Conservation (phyloP, 1,284 basidiomycete species). For the Laetiporus sulphureus region DNA sequence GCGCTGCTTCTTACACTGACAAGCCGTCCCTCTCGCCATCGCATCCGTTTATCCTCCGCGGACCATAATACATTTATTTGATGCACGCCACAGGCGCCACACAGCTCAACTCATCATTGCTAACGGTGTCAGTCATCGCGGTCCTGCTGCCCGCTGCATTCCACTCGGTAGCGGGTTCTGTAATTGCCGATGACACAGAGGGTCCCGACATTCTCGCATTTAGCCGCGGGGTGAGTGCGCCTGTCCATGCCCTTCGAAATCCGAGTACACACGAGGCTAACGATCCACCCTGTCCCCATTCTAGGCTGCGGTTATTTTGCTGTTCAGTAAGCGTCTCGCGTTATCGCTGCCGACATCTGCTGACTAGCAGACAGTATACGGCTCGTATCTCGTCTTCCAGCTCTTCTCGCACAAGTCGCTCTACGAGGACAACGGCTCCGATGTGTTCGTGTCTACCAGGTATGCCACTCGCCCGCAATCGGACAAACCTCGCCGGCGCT, state of each 20-base stretch:
- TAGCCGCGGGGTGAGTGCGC: slow-evolving; percentile 65
- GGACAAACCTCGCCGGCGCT: background rate
- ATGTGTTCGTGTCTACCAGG: slow-evolving; percentile 32
- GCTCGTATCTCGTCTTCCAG: slow-evolving; percentile 76
- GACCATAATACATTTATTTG: background rate
- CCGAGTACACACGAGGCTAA: slow-evolving; percentile 7
- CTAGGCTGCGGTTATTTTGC: slow-evolving; percentile 71
- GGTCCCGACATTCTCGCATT: slow-evolving; percentile 56
- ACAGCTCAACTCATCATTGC: slow-evolving; percentile 75
- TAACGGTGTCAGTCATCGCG: slow-evolving; percentile 76
- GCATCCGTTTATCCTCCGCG: slow-evolving; percentile 14
- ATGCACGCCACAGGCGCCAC: slow-evolving; percentile 44
- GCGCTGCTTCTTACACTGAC: slow-evolving; percentile 1
- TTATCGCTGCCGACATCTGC: background rate
- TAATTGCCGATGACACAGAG: slow-evolving; percentile 26
- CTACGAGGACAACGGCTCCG: slow-evolving; percentile 46
- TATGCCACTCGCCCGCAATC: slow-evolving; percentile 21
- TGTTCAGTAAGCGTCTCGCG: slow-evolving; percentile 52
- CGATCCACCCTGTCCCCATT: background rate
- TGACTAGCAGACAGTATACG: slow-evolving; percentile 45
- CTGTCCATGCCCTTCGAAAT: slow-evolving; percentile 7
- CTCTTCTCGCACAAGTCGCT: slow-evolving; percentile 78
- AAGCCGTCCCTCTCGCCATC: slow-evolving; percentile 1
- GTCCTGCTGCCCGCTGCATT: slow-evolving; percentile 72
- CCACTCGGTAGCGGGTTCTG: slow-evolving; percentile 28